Base-by-base conservation (phyloP, 2,329 filamentous ascomycete species). In the Metarhizium robertsii region DNA sequence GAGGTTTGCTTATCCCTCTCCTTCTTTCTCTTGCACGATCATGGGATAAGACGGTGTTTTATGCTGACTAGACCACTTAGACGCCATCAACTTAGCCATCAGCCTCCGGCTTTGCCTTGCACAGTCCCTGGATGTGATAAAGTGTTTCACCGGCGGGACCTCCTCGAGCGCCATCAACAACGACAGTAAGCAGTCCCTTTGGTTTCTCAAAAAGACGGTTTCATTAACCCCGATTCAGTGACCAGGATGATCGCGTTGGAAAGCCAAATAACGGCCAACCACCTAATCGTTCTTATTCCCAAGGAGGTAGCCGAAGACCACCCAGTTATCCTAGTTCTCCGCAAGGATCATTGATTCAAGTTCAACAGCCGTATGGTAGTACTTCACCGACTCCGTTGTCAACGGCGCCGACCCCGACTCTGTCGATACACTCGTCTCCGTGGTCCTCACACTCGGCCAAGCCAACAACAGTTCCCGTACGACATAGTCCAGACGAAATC, bases 11-110 rank as follows among this genome's bases (percentile, higher is more conserved):
- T 47, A 25, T 25, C 3, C 25, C 25, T 25, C 25, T 25, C 25
- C 29, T 46, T 14, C 49, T 52, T 20, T 47, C 43, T 14, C 49
- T 52, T 25, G 45, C 4, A 13, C 14, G 20, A 14, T 43, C 5
- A 66, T 65, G 20, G 13, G 14, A 34, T 11, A 7, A 54, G 49
- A 29, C 13, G 45, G 25, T 43, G 16, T 40, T 30, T 32, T 54
- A 56, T 53, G 58, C 67, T 71, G 61, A 69, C 63, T 57, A 45
- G 47, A 34, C 42, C 18, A 13, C 55, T 14, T 56, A 84, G 82
- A 62, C 79, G 82, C 54, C 82, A 85, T 65, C 79, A 85, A 65
- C 67, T 83, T 43, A 83, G 80, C 61, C 82, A 85, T 65, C 72
- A 77, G 55, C 77, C 74, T 53, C 79, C 83, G 30, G 72, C 73